These are phyloP conservation scores for Hericium erinaceus DNA, from an alignment of 768 basidiomycete genomes.

Conservation along the genomic window DNA sequence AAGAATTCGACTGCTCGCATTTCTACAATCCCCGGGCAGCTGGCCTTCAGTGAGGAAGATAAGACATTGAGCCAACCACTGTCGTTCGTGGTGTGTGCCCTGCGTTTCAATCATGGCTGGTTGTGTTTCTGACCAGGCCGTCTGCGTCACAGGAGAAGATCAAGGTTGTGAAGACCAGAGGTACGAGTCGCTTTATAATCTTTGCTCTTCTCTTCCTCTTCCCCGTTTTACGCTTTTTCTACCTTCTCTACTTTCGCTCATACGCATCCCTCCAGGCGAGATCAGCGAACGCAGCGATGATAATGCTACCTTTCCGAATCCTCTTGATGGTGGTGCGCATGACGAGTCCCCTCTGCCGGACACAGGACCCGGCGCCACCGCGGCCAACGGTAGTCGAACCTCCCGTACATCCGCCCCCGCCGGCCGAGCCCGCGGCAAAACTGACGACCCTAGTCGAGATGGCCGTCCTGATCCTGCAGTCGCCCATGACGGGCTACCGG, in stretches of 20 bases:
- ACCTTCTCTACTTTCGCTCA: too few species aligned
- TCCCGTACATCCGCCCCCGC: background rate
- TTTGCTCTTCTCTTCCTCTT: too few species aligned
- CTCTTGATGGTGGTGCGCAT: background rate
- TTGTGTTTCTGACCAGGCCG: conserved; percentile 1
- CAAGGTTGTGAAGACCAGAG: conserved; percentile 6
- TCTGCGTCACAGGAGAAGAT: conserved; percentile 5
- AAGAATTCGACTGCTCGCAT: conserved; percentile 1
- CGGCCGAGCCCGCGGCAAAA: background rate
- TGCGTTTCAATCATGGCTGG: conserved; percentile 4
- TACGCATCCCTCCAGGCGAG: background rate
- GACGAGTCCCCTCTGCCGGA: conserved; percentile 7
- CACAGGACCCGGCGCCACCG: conserved; percentile 1
- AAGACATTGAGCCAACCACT: background rate
- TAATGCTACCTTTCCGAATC: conserved; percentile 4
- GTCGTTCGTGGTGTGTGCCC: conserved; percentile 11
- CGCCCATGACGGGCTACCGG: conserved; percentile 5
- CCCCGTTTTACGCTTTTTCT: too few species aligned
- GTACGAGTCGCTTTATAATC: background rate
- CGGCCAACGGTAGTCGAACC: background rate
- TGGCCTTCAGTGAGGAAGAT: conserved; percentile 7
- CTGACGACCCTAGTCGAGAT: background rate
- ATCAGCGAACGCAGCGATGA: conserved; percentile 14
- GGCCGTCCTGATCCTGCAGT: background rate
- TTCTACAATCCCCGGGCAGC: conserved; percentile 10